Evolutionary conservation across 1,139 yeast genomes (phyloP).

Genomic region (Petasospora rhodanensis): DNA sequence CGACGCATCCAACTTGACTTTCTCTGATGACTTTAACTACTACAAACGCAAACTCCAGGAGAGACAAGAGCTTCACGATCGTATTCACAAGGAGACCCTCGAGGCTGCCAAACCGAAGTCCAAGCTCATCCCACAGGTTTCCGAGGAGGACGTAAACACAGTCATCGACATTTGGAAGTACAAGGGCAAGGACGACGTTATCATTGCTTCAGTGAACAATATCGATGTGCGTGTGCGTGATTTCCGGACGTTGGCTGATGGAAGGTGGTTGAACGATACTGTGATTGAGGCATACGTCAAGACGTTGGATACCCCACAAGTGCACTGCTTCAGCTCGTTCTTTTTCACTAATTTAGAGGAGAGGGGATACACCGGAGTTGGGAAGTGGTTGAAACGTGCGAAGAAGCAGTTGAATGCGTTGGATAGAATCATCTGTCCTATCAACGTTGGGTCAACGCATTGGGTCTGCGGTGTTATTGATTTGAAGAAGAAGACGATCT

Average conservation of each 20-base stretch:
- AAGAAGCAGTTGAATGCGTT: conserved; percentile 63
- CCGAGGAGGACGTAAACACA: conserved; percentile 29
- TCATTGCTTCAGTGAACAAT: conserved; percentile 39
- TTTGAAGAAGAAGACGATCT: conserved; percentile 50
- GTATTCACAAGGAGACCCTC: conserved; percentile 32
- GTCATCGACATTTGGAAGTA: conserved; percentile 38
- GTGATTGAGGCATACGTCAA: conserved; percentile 79
- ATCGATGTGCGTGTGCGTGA: conserved; percentile 67
- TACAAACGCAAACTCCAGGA: conserved; percentile 40
- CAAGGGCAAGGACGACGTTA: conserved; percentile 28
- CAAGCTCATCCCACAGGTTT: conserved; percentile 28
- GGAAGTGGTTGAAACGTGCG: conserved; percentile 85
- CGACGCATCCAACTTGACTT: conserved; percentile 24
- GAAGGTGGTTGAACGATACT: conserved; percentile 87
- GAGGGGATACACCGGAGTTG: conserved; percentile 78
- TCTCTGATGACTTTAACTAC: conserved; percentile 34
- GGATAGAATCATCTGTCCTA: conserved; percentile 72
- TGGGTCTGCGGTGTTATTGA: conserved; percentile 91
- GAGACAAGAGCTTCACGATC: conserved; percentile 35
- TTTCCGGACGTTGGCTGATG: conserved; percentile 62
- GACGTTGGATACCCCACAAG: conserved; percentile 40
- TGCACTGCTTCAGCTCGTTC: conserved; percentile 82
- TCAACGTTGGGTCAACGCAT: conserved; percentile 77
- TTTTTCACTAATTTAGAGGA: conserved; percentile 68
- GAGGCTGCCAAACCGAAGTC: conserved; percentile 21